Evolutionary conservation across 495 filamentous ascomycete species (phyloP).

Genomic region (Tricharina praecox): DNA sequence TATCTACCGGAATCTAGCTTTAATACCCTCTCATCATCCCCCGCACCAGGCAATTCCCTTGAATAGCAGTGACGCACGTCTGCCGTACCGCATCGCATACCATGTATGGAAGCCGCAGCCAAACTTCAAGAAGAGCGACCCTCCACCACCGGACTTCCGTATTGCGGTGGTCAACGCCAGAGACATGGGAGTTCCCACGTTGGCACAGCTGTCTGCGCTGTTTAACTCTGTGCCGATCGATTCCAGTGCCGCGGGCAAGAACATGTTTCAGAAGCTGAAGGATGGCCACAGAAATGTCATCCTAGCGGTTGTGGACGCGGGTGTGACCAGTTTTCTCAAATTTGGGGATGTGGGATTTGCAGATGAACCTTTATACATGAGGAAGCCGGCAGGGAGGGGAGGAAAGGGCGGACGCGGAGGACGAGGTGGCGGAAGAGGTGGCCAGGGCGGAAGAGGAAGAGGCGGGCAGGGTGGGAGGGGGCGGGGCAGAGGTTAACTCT

Average conservation of each 20-base stretch:
- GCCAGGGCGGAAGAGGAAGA: constrained; percentile 8
- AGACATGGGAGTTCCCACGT: constrained; percentile 48
- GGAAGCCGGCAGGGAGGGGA: constrained; percentile 29
- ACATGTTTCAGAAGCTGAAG: constrained; percentile 52
- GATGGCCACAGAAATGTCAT: constrained; percentile 73
- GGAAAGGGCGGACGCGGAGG: constrained; percentile 33
- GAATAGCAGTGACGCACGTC: constrained; percentile 1
- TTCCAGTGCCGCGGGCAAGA: constrained; percentile 3
- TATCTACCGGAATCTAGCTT: constrained; percentile 55
- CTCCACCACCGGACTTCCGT: constrained; percentile 61
- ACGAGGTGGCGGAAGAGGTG: constrained; percentile 25
- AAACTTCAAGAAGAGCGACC: constrained; percentile 55
- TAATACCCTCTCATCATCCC: constrained; percentile 62
- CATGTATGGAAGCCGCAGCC: constrained; percentile 64
- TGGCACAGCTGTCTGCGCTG: constrained; percentile 51
- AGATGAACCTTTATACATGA: constrained; percentile 50
- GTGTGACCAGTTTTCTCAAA: constrained; percentile 71
- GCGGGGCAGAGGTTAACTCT: background rate
- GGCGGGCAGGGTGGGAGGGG: background rate
- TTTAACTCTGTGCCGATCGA: constrained; percentile 31
- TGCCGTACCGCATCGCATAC: constrained; percentile 53
- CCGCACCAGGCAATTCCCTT: constrained; percentile 17
- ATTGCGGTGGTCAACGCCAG: constrained; percentile 66
- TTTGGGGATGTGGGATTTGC: constrained; percentile 66
- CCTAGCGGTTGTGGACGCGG: constrained; percentile 75